Percentiles rank a stretch among this genome's conserved stretches.
Conservation (phyloP, 192 early-diverging fungal genomes). For the Entrophospora sp. region DNA sequence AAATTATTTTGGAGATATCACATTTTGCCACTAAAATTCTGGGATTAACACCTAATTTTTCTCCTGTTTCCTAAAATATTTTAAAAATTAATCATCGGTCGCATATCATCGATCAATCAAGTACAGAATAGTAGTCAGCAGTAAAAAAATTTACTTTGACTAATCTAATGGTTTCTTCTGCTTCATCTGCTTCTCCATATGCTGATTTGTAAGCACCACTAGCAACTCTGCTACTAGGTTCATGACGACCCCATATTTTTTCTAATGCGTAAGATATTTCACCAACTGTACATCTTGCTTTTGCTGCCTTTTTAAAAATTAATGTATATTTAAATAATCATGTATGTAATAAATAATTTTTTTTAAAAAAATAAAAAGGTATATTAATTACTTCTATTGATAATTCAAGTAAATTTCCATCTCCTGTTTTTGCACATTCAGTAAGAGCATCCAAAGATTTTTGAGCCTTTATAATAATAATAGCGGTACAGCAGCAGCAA, state of each 20-base stretch:
- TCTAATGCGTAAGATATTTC: slow-evolving; percentile 79
- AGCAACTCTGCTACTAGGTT: slow-evolving; percentile 71
- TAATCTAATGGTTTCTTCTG: slow-evolving; percentile 51
- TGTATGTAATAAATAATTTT: background rate
- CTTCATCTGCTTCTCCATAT: slow-evolving; percentile 59
- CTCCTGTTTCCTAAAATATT: background rate
- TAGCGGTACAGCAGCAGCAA: no score
- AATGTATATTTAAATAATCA: background rate
- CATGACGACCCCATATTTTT: slow-evolving; percentile 74
- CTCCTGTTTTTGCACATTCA: slow-evolving; percentile 50
- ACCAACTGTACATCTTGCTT: slow-evolving; percentile 73
- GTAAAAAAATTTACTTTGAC: slow-evolving; percentile 31
- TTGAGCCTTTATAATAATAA: slow-evolving; percentile 37
- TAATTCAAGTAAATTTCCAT: slow-evolving; percentile 67
- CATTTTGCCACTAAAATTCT: slow-evolving; percentile 86
- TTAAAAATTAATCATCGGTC: no score
- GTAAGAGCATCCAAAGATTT: slow-evolving; percentile 55
- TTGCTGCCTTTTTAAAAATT: slow-evolving; percentile 49
- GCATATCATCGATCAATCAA: background rate
- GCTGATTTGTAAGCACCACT: slow-evolving; percentile 80
- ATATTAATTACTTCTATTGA: slow-evolving; percentile 50
- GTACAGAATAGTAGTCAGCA: background rate
- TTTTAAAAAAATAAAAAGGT: background rate
- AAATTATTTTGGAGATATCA: no score
- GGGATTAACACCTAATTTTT: slow-evolving; percentile 62